Conservation (phyloP, 106 monocot genomes). For the Dioscorea dumetorum region DNA sequence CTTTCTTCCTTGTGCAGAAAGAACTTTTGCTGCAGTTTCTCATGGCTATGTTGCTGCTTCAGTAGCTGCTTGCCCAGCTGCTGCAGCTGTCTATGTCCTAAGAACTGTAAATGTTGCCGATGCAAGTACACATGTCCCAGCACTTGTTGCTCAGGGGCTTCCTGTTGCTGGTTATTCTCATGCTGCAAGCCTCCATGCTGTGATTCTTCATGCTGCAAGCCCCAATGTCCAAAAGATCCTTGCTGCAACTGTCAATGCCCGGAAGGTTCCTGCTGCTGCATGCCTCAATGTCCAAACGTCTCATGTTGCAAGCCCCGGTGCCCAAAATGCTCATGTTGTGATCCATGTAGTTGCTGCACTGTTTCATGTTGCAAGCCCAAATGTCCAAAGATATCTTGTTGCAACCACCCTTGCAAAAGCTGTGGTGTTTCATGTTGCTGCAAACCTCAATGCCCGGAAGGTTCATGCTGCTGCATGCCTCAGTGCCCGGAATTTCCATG, state of each 20-base stretch:
- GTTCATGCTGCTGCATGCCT: too few relatives aligned
- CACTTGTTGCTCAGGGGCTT: conserved; percentile 5
- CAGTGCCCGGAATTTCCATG: not conserved
- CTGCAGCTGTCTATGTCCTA: conserved; percentile 11
- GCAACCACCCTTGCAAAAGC: too few relatives aligned
- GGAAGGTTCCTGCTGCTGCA: conserved; percentile 13
- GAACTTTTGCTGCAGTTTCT: conserved; percentile 26
- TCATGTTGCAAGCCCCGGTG: not conserved
- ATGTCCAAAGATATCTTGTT: too few relatives aligned
- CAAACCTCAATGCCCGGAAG: too few relatives aligned
- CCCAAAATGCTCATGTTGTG: not conserved
- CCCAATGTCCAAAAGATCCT: not conserved
- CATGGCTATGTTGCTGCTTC: conserved; percentile 53
- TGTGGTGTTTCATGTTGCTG: too few relatives aligned
- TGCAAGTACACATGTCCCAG: conserved; percentile 2
- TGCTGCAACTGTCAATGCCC: conserved; percentile 18
- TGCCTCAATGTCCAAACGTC: conserved; percentile 1
- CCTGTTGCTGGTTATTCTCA: conserved; percentile 4
- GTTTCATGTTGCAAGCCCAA: too few relatives aligned
- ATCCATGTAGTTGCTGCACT: too few relatives aligned
- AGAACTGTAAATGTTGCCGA: conserved; percentile 12
- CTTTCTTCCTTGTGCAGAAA: conserved; percentile 13
- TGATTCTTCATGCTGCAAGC: conserved; percentile 1
- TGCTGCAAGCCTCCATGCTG: not conserved
- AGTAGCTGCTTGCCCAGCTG: conserved; percentile 14